Percentiles rank a stretch among this genome's conserved stretches.
phyloP scores from a whole-genome alignment of 345 rosid species.

The Bruguiera gymnorhiza region DNA sequence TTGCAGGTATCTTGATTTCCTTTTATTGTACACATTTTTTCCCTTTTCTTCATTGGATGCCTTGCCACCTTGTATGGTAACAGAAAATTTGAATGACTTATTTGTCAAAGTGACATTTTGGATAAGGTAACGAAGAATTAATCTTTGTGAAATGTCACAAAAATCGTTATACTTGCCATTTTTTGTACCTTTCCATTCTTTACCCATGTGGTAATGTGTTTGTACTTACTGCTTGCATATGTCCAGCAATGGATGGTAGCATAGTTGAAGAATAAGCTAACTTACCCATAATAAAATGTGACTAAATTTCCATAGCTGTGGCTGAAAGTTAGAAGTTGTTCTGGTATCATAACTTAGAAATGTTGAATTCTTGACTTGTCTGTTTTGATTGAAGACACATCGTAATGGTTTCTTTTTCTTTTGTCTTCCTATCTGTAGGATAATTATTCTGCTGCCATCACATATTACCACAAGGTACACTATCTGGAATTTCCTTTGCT shows the following conservation, averaged over 20 bases:
- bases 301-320: no score
- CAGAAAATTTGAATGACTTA: background rate
- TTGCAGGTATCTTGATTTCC: constrained; percentile 57
- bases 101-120: background rate
- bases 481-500: background rate
- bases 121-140: background rate
- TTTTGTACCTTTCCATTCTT: no score
- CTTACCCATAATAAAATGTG: no score
- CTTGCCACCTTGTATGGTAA: background rate
- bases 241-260: no score
- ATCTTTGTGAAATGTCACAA: no score
- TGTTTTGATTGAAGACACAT: constrained; percentile 1
- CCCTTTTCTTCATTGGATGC: background rate
- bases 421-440: constrained; percentile 38
- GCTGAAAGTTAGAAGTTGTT: no score
- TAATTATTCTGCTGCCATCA: constrained; percentile 70
- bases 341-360: no score
- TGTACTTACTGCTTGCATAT: no score
- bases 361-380: background rate
- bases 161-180: no score
- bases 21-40: background rate
- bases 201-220: no score
- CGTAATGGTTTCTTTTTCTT: background rate
- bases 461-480: constrained; percentile 79
- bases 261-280: no score